Evolutionary conservation across 306 rosid genomes (phyloP).

Genomic region (Cicer pinnatifidum): DNA sequence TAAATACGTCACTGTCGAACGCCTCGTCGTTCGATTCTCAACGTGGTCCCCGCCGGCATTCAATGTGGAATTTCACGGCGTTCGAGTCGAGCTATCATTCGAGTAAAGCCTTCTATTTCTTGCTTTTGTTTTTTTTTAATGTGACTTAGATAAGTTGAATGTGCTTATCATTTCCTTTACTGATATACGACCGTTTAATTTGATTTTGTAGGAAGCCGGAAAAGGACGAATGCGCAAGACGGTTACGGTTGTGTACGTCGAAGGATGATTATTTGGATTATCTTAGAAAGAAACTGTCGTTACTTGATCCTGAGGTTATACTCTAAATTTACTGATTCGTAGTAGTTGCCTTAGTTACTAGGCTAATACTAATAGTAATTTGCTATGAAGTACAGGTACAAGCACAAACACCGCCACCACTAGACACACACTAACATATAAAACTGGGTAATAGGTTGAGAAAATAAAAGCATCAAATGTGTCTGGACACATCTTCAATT

Average conservation of each 20-base stretch:
- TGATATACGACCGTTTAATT: slow-evolving; percentile 9
- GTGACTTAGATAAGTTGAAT: slow-evolving; percentile 16
- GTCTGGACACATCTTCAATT: no score
- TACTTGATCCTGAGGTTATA: slow-evolving; percentile 77
- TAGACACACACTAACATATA: neutral
- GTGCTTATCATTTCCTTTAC: slow-evolving; percentile 12
- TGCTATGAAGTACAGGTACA: no score
- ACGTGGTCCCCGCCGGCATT: slow-evolving; percentile 73
- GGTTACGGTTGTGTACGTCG: slow-evolving; percentile 38
- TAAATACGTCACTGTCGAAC: slow-evolving; percentile 63
- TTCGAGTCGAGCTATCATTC: slow-evolving; percentile 53
- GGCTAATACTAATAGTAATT: neutral
- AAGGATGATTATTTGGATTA: slow-evolving; percentile 52
- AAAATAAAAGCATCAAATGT: no score
- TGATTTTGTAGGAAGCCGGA: slow-evolving; percentile 58
- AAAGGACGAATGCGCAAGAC: slow-evolving; percentile 46
- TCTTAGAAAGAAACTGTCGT: slow-evolving; percentile 63
- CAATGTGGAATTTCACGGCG: slow-evolving; percentile 62
- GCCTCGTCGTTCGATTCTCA: slow-evolving; percentile 62
- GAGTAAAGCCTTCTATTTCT: slow-evolving; percentile 44
- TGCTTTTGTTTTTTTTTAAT: neutral
- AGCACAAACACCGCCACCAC: neutral
- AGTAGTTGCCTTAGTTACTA: neutral
- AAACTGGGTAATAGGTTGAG: no score
- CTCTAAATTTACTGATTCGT: slow-evolving; percentile 1